phyloP scores from a whole-genome alignment of 2,329 filamentous ascomycete species.

The Fulvia fulva region DNA sequence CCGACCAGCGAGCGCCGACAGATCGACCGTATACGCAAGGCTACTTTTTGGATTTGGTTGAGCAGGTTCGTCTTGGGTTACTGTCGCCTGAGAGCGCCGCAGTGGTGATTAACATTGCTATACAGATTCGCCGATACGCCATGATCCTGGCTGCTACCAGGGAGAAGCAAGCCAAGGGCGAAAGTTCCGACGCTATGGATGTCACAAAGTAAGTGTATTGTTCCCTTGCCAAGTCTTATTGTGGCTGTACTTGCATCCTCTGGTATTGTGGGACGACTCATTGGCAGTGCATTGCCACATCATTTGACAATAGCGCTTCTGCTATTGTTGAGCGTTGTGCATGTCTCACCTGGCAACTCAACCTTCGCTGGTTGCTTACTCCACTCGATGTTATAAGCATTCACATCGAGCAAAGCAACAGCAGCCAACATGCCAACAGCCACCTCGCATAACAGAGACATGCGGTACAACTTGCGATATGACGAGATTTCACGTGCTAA shows the following conservation, averaged over 20 bases:
- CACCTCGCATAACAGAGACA: background rate
- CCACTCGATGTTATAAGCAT: background rate
- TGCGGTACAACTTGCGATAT: background rate
- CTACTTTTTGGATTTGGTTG: conserved; percentile 94
- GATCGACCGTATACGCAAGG: conserved; percentile 92
- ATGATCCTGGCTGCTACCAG: conserved; percentile 74
- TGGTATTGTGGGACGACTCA: background rate
- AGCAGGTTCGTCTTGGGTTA: conserved; percentile 54
- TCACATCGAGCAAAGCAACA: background rate
- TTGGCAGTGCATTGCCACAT: background rate
- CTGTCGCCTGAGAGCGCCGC: conserved; percentile 11
- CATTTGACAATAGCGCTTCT: conserved; percentile 4
- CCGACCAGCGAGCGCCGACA: conserved; percentile 76
- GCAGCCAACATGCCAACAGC: conserved; percentile 1
- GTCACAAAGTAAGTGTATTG: conserved; percentile 44
- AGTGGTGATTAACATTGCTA: conserved; percentile 23
- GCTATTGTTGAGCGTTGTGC: conserved; percentile 12
- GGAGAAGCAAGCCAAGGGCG: conserved; percentile 58
- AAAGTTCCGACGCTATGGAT: conserved; percentile 50
- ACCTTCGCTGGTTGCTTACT: background rate
- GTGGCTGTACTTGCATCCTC: conserved; percentile 3
- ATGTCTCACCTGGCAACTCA: background rate
- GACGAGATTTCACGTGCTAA: conserved; percentile 18
- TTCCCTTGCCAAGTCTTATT: conserved; percentile 9
- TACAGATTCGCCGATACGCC: conserved; percentile 73